Percentiles rank a stretch among this genome's conserved stretches.
Conservation (phyloP, 257 asterid genomes). For the Solanum bulbocastanum region DNA sequence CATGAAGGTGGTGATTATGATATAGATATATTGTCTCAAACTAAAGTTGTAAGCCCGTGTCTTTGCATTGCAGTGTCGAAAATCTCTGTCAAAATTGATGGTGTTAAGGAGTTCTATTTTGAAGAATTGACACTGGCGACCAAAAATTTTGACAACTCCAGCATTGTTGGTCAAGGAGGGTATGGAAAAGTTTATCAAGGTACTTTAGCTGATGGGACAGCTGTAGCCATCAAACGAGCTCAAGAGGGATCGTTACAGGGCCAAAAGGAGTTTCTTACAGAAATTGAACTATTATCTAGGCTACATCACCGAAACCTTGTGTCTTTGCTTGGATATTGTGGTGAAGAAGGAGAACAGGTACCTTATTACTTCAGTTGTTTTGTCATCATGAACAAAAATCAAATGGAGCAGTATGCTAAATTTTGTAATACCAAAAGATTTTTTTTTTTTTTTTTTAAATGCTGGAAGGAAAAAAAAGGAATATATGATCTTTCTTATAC, state of each 20-base stretch:
- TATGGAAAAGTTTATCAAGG: constrained; percentile 94
- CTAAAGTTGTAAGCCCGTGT: not conserved
- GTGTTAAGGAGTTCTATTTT: constrained; percentile 67
- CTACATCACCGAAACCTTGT: constrained; percentile 88
- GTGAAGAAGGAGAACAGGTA: constrained; percentile 99
- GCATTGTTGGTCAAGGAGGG: constrained; percentile 85
- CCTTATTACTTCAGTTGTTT: not conserved
- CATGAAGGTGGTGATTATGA: not conserved
- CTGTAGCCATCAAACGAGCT: constrained; percentile 93
- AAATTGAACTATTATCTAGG: constrained; percentile 80
- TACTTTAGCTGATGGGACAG: constrained; percentile 62
- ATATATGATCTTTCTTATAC: not conserved
- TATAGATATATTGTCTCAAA: not conserved
- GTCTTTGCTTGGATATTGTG: constrained; percentile 80
- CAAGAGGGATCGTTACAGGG: constrained; percentile 92
- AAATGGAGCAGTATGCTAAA: not conserved
- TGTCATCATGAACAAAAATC: not conserved
- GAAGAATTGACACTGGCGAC: constrained; percentile 68
- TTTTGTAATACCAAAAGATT: not conserved
- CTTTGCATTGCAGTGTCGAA: constrained; percentile 51
- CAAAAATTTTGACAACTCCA: constrained; percentile 39
- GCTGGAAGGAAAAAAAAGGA: not conserved
- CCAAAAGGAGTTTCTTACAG: constrained; percentile 91
- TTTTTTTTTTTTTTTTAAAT: not conserved
- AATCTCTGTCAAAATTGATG: constrained; percentile 69